Conservation (phyloP, 257 asterid genomes). For the Solanum pinnatisectum region DNA sequence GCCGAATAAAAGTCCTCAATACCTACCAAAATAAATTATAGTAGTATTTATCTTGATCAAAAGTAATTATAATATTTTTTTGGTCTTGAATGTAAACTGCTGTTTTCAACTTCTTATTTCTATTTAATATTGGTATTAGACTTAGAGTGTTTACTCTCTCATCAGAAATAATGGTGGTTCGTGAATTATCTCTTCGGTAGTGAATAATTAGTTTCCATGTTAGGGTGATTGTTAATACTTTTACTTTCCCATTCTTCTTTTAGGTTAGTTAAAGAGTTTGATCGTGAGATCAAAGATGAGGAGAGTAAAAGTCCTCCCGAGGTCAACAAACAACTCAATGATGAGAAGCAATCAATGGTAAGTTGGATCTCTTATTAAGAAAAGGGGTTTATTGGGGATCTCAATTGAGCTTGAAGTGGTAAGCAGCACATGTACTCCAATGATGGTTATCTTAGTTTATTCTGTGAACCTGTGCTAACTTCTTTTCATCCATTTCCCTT, state of each 20-base stretch:
- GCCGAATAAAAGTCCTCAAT: not conserved
- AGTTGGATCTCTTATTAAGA: slow-evolving; percentile 1
- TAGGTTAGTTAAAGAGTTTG: slow-evolving; percentile 93
- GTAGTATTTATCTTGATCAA: not conserved
- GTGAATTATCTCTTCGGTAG: not conserved
- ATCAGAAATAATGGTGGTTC: not conserved
- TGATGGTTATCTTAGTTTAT: not conserved
- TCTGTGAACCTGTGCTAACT: not conserved
- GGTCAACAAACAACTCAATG: slow-evolving; percentile 80
- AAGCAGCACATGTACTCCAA: not conserved
- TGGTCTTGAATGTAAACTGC: not conserved
- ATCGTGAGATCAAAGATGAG: slow-evolving; percentile 93
- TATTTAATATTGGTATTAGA: not conserved
- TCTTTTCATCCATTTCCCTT: not conserved
- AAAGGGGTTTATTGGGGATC: not conserved
- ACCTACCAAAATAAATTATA: not conserved
- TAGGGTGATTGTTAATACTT: not conserved
- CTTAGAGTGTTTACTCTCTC: not conserved
- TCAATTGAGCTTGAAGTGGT: not conserved
- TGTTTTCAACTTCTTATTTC: not conserved
- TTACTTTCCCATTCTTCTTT: not conserved
- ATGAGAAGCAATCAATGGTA: slow-evolving; percentile 95
- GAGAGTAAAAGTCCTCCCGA: slow-evolving; percentile 69
- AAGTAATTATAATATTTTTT: not conserved
- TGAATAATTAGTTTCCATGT: not conserved